Conservation (phyloP, 345 rosid genomes). For the Aegle marmelos region DNA sequence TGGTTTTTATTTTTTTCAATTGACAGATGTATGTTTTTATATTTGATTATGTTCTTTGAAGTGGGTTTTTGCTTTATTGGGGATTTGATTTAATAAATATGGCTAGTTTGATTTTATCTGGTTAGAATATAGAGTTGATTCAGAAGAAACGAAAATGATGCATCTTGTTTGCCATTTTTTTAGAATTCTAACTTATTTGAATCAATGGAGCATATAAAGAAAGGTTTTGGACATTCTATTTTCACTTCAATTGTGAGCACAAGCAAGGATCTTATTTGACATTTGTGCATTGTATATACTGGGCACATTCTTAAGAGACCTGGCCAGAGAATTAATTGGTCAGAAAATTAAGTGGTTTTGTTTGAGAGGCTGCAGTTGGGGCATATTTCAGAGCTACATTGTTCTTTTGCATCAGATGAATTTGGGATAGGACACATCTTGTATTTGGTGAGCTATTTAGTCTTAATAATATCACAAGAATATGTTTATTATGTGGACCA, state of each 20-base stretch:
- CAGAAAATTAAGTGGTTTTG: conserved; percentile 98
- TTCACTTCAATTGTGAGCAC: background rate
- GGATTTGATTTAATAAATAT: background rate
- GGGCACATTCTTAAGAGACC: conserved; percentile 89
- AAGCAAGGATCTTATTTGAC: conserved; percentile 3
- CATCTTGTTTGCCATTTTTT: background rate
- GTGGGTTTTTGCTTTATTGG: background rate
- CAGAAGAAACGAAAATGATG: background rate
- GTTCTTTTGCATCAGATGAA: conserved; percentile 92
- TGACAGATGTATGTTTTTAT: conserved; percentile 3
- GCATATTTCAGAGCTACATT: conserved; percentile 97
- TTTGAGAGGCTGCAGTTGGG: conserved; percentile 86
- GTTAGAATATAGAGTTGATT: background rate
- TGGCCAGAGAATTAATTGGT: conserved; percentile 95
- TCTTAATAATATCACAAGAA: background rate
- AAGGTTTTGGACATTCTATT: background rate
- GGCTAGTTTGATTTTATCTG: background rate
- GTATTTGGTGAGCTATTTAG: conserved; percentile 67
- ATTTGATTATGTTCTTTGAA: conserved; percentile 12
- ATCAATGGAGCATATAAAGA: background rate
- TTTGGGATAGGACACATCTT: conserved; percentile 76
- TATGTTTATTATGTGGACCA: no score
- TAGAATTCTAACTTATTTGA: background rate
- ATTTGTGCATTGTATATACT: conserved; percentile 40
- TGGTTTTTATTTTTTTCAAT: background rate